phyloP scores from a whole-genome alignment of 2,329 filamentous ascomycete species.

The Aspergillus melleus region DNA sequence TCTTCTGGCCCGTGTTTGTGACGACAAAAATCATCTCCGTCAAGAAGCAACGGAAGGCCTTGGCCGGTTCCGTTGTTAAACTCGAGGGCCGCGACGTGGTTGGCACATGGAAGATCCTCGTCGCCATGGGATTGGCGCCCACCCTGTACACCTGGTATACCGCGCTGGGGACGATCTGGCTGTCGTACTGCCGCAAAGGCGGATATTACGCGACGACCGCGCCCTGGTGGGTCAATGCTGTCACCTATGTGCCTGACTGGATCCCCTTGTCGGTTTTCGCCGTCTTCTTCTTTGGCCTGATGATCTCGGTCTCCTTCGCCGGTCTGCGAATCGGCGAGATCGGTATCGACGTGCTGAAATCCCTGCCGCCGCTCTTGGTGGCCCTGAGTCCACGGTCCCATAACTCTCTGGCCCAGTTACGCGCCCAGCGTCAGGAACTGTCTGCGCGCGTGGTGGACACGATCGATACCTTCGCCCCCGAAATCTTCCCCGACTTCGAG shows the following conservation, averaged over 20 bases:
- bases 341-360: conserved; percentile 99
- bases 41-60: conserved; percentile 77
- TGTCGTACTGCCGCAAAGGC: conserved; percentile 76
- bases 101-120: conserved; percentile 89
- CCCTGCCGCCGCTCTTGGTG: conserved; percentile 82
- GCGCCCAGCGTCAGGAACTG: conserved; percentile 69
- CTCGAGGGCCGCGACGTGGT: conserved; percentile 86
- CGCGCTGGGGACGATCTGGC: conserved; percentile 70
- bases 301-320: conserved; percentile 86
- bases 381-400: conserved; percentile 81
- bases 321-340: conserved; percentile 93
- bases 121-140: conserved; percentile 78
- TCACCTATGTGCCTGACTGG: conserved; percentile 63
- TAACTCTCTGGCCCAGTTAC: conserved; percentile 79
- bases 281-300: conserved; percentile 72
- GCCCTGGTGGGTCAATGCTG: neutral
- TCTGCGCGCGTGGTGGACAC: conserved; percentile 81
- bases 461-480: conserved; percentile 92
- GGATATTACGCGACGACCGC: conserved; percentile 52
- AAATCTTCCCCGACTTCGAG: conserved; percentile 97
- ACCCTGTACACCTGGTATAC: conserved; percentile 81
- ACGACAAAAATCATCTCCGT: conserved; percentile 79
- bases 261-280: conserved; percentile 78
- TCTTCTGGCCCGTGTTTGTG: conserved; percentile 87
- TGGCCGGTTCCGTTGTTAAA: conserved; percentile 85